Conservation (phyloP, 2,329 filamentous ascomycete genomes). For the Arachnomyces sp. region DNA sequence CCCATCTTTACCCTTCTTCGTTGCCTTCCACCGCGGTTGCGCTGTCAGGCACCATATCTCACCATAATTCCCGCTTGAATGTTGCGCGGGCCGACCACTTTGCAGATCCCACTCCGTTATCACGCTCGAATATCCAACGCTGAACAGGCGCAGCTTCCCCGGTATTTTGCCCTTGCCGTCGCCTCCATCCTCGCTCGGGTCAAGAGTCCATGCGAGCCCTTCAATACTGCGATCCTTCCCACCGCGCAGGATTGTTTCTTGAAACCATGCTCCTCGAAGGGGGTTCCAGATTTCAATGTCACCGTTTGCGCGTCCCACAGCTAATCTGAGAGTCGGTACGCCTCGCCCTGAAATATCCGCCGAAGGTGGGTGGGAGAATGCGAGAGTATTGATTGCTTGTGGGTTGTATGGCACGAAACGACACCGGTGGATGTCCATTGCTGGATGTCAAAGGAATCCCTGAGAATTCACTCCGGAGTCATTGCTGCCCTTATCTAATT, state of each 20-base stretch:
- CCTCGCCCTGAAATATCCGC: slow-evolving; percentile 39
- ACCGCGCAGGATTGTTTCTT: slow-evolving; percentile 78
- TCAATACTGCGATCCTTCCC: slow-evolving; percentile 83
- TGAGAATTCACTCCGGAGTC: too few relatives aligned
- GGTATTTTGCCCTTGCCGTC: slow-evolving; percentile 54
- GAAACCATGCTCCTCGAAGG: slow-evolving; percentile 71
- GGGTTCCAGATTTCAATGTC: slow-evolving; percentile 99
- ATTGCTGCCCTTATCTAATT: too few relatives aligned
- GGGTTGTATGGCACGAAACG: slow-evolving; percentile 91
- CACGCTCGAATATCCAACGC: slow-evolving; percentile 85
- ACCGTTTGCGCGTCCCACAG: slow-evolving; percentile 86
- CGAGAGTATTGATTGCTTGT: slow-evolving; percentile 86
- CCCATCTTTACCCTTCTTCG: slow-evolving; percentile 29
- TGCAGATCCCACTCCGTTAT: slow-evolving; percentile 93
- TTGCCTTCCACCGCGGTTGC: slow-evolving; percentile 57
- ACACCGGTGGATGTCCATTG: slow-evolving; percentile 94
- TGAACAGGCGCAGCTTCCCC: slow-evolving; percentile 81
- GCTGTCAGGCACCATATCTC: slow-evolving; percentile 95
- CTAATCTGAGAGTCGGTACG: slow-evolving; percentile 63
- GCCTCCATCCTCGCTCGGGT: slow-evolving; percentile 59
- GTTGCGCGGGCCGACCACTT: slow-evolving; percentile 66
- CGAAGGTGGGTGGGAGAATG: slow-evolving; percentile 71
- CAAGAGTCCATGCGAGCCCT: slow-evolving; percentile 83
- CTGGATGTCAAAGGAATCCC: too few relatives aligned
- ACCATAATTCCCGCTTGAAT: slow-evolving; percentile 85